Percentiles rank a stretch among this genome's conserved stretches.
These are phyloP conservation scores for Yarrowia sp. DNA, from an alignment of 805 yeast genomes.

Conservation along the genomic window DNA sequence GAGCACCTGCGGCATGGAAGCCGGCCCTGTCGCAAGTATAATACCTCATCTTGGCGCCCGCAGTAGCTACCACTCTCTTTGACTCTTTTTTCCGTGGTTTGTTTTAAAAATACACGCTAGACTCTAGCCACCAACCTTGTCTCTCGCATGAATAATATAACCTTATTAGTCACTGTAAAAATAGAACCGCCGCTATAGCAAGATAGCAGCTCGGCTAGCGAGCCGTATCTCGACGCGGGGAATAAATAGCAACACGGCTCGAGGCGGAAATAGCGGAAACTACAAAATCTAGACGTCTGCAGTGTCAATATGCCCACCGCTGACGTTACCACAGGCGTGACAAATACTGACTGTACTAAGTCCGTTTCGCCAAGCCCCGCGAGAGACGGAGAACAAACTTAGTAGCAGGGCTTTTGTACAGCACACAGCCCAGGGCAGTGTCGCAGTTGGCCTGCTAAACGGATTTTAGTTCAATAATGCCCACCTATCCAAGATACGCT, in stretches of 20 bases:
- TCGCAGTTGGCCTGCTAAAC: not conserved
- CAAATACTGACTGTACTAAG: not conserved
- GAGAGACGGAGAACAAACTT: not conserved
- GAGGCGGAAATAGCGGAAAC: too few relatives aligned
- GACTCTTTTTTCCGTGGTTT: not conserved
- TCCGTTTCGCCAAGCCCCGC: not conserved
- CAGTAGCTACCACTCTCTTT: too few relatives aligned
- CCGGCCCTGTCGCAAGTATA: not conserved
- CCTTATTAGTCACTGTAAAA: conserved; percentile 8
- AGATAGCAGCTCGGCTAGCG: not conserved
- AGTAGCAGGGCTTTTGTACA: not conserved
- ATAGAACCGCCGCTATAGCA: not conserved
- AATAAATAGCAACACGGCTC: not conserved
- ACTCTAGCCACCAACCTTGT: not conserved
- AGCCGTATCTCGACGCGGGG: too few relatives aligned
- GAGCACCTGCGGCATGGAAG: conserved; percentile 12
- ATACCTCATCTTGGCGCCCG: conserved; percentile 3
- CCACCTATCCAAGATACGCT: not conserved
- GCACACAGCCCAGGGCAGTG: conserved; percentile 22
- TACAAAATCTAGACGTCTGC: too few relatives aligned
- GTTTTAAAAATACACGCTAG: not conserved
- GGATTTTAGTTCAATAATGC: not conserved
- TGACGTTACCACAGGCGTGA: too few relatives aligned
- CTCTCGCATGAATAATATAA: not conserved
- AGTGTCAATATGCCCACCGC: too few relatives aligned